Conservation (phyloP, 768 basidiomycete genomes). For the Amyloporia xantha region DNA sequence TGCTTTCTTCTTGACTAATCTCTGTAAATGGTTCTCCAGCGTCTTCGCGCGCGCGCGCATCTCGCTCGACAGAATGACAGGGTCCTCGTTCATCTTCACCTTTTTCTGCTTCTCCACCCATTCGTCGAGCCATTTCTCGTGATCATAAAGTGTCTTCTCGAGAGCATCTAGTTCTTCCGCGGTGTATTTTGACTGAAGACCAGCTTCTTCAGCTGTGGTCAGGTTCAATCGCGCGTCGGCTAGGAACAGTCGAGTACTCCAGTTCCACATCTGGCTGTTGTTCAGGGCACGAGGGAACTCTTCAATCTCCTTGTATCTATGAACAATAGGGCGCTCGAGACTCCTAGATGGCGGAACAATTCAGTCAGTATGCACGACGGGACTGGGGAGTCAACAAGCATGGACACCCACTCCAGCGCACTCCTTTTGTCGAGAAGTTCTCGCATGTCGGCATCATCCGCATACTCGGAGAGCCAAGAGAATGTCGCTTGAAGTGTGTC, state of each 20-base stretch:
- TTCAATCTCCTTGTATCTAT: constrained; percentile 85
- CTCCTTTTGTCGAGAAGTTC: constrained; percentile 71
- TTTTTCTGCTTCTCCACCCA: constrained; percentile 78
- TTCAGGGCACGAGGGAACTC: constrained; percentile 80
- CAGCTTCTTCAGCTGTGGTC: constrained; percentile 54
- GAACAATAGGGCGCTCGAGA: constrained; percentile 74
- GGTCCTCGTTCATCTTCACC: constrained; percentile 70
- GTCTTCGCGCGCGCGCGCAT: constrained; percentile 79
- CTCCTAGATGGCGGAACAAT: too few relatives aligned
- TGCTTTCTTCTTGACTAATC: constrained; percentile 58
- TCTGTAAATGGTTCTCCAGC: constrained; percentile 69
- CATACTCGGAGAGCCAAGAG: constrained; percentile 78
- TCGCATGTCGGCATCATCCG: constrained; percentile 73
- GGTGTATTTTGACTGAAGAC: constrained; percentile 75
- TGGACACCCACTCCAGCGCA: constrained; percentile 71
- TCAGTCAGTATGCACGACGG: neutral
- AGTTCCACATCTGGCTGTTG: constrained; percentile 82
- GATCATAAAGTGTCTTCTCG: constrained; percentile 68
- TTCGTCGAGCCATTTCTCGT: constrained; percentile 78
- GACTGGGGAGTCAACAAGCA: neutral
- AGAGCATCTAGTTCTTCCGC: constrained; percentile 77
- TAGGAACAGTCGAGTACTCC: constrained; percentile 83
- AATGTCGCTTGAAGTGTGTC: constrained; percentile 68
- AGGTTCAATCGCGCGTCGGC: constrained; percentile 70
- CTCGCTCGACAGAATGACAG: constrained; percentile 79